Conservation (phyloP, 1,284 basidiomycete genomes). For the Pseudozyma tsukubaensis region DNA sequence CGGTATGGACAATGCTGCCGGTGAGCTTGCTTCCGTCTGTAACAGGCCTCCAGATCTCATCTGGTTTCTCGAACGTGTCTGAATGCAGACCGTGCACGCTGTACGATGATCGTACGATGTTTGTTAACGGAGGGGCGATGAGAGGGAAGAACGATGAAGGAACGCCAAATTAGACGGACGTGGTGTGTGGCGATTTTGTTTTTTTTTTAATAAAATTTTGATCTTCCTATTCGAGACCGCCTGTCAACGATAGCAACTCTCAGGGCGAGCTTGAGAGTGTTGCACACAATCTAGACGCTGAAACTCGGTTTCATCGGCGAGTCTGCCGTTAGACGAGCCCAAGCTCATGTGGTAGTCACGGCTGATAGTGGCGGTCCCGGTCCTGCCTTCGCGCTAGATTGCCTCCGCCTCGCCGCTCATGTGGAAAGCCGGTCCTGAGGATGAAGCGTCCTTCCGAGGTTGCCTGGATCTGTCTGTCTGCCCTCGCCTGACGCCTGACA, state of each 20-base stretch:
- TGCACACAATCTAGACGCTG: not conserved
- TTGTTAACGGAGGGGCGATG: not conserved
- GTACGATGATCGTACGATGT: no score
- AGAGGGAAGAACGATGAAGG: not conserved
- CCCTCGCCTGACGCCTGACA: not conserved
- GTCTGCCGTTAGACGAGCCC: not conserved
- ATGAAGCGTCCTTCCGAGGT: not conserved
- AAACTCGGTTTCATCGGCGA: slow-evolving; percentile 7
- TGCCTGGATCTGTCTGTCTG: not conserved
- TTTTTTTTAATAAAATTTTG: not conserved
- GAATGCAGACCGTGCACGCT: no score
- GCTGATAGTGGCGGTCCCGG: not conserved
- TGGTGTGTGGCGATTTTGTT: not conserved
- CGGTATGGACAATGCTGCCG: not conserved
- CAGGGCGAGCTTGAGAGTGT: slow-evolving; percentile 2
- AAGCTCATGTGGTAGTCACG: not conserved
- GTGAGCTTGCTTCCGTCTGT: not conserved
- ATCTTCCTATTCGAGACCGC: not conserved
- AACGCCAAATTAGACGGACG: no score
- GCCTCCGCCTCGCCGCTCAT: no score
- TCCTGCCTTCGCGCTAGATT: not conserved
- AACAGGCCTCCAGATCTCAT: no score
- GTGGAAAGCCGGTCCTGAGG: no score
- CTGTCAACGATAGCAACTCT: slow-evolving; percentile 12
- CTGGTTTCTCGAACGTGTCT: no score